Base-by-base conservation (phyloP, 108 stramenopile genomes). In the Aurantiochytrium sp. region DNA sequence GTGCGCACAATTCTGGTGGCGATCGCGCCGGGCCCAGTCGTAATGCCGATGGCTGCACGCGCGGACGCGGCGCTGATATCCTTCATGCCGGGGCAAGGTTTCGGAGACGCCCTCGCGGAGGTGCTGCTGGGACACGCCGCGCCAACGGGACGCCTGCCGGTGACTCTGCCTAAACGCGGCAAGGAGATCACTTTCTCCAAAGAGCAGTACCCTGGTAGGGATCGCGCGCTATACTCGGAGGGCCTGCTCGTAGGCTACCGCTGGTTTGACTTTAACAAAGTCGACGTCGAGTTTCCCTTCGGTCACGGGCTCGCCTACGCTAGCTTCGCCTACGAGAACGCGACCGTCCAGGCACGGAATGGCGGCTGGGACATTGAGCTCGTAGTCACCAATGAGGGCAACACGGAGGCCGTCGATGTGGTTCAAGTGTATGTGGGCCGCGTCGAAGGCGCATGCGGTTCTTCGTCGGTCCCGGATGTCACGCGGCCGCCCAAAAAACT, bases 271-370 rank as follows among this genome's bases (percentile, higher is more conserved):
- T 87, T 88, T 6, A 86, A 73, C 22, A 88, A 41, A 32, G 87
- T 59, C 89, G 85, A 41, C 4, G 93, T 93, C n/a, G 91, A 52
- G 36, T 95, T 92, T 55, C 93, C 94, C 6, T 95, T 95, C 89
- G 95, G 95, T 0, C 93, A 94, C 69, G 95, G 95, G 3, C 86
- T 95, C 55, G 81, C 93, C 8, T 95, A 95, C 89, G 90, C 93
- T 12, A 86, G 81, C n/a, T 95, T 95, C 89, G 89, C 89, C 36
- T 95, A 93, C 68, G 73, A 48, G 15, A 45, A 89, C n/a, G 55
- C 94, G 5, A 27, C 52, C 15, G 52, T 93, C 22, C 36, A 68
- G n/a, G n/a, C 31, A 15, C 73, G 12, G 6, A 6, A 41, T n/a
- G 42, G 27, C 73, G 30, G 30, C 30, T 81, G 73, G 73, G n/a